Evolutionary conservation across 1,284 basidiomycete genomes (phyloP), one percentile per base, ranked within the genome.

Genomic region (Leucoagaricus sp.): DNA sequence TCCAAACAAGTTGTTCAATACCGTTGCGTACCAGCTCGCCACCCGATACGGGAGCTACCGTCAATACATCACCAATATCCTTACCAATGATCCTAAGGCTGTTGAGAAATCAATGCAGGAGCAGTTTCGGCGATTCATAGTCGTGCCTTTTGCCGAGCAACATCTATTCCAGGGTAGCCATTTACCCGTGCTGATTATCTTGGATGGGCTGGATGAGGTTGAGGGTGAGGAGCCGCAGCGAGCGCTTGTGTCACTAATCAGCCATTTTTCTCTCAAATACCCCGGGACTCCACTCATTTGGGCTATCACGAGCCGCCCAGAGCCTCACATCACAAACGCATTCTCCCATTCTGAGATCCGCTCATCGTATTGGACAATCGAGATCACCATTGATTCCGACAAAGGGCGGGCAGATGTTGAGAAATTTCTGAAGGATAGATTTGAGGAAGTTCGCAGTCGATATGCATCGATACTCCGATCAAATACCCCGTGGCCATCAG

Each of bases 171-270:
- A 40, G 25, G 13, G 25, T 12, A 15, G 12, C 15, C 26, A 17
- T 4, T 15, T 28, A 26, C 38, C 46, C 3, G 21, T 48, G 10
- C 9, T 53, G 15, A 15, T 48, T 5, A 9, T 55, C 2, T 17
- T 55, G 12, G 53, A 48, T 47, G 53, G 53, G 21, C 33, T 54
- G 26, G 53, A 48, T 23, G 45, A 54, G 33, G 40, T 33, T 15
- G 10, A 40, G n/a, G 45, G 44, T 5, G 53, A 47, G 6, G 8
- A 29, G 40, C 10, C 53, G 7, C 53, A 48, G n/a, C 1, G 12
- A 2, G 36, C 47, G 10, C 26, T 55, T 21, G 13, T 55, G 1
- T 1, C 25, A 1, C 34, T 55, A n/a, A 41, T 55, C 2, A 4
- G 45, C 33, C 25, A 15, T 2, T 55, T 55, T 29, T 23, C 42